phyloP scores from a whole-genome alignment of 371 early-diverging fungal species.

The Mucor ambiguus region DNA sequence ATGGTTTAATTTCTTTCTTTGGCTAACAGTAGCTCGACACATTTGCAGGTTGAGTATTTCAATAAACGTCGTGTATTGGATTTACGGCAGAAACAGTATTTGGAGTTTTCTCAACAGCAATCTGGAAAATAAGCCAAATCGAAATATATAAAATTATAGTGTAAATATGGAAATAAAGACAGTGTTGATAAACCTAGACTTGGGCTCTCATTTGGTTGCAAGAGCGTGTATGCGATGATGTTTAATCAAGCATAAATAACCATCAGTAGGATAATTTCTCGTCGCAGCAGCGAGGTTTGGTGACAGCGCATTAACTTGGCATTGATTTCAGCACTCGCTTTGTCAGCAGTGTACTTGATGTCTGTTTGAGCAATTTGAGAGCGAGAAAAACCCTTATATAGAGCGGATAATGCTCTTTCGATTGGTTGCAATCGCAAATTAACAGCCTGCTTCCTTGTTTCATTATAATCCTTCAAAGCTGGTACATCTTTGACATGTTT shows the following conservation, averaged over 20 bases:
- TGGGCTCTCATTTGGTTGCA: neutral
- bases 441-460: neutral
- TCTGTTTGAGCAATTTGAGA: neutral
- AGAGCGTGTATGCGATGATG: neutral
- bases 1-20: neutral
- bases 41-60: conserved; percentile 48
- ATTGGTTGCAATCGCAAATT: neutral
- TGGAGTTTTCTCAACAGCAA: conserved; percentile 46
- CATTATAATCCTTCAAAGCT: neutral
- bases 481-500: neutral
- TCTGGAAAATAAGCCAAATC: conserved; percentile 21
- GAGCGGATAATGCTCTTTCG: neutral
- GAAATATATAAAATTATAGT: neutral
- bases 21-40: neutral
- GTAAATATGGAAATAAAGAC: neutral
- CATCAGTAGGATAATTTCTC: neutral
- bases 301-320: neutral
- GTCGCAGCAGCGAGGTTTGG: neutral
- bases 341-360: neutral
- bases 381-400: neutral
- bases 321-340: neutral
- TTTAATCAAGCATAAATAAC: neutral
- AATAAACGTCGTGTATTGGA: conserved; percentile 56
- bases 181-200: neutral
- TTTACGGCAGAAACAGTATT: conserved; percentile 48